phyloP scores from a whole-genome alignment of 495 filamentous ascomycete species.

The Niebla homalea region DNA sequence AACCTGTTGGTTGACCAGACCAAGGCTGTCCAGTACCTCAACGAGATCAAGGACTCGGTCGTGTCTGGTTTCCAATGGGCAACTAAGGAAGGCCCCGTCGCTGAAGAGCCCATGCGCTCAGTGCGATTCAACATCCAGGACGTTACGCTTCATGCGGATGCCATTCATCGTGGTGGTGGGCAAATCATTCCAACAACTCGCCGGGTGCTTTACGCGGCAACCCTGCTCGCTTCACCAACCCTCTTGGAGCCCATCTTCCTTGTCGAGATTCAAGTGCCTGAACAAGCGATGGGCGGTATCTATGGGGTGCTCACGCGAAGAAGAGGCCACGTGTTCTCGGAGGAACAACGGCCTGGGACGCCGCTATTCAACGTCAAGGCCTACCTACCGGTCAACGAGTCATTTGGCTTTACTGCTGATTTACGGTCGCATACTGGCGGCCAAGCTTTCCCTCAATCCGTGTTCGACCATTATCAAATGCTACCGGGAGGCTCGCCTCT shows the following conservation, averaged over 20 bases:
- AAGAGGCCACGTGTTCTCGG: conserved; percentile 96
- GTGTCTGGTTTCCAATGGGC: conserved; percentile 99
- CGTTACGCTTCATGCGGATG: conserved; percentile 99
- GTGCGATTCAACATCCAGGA: conserved; percentile 98
- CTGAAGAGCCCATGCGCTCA: conserved; percentile 94
- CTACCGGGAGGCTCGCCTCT: conserved; percentile 89
- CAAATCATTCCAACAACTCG: conserved; percentile 97
- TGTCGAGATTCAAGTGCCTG: conserved; percentile 97
- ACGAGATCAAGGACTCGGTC: conserved; percentile 99
- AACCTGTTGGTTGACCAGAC: conserved; percentile 99
- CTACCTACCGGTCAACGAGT: conserved; percentile 98
- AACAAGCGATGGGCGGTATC: conserved; percentile 98
- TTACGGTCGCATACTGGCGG: conserved; percentile 85
- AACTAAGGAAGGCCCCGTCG: conserved; percentile 90
- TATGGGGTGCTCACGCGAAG: conserved; percentile 98
- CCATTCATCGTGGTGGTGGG: conserved; percentile 98
- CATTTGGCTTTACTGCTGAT: conserved; percentile 98
- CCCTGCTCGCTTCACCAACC: conserved; percentile 79
- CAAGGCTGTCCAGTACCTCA: conserved; percentile 99
- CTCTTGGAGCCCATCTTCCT: conserved; percentile 96
- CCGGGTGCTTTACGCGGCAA: conserved; percentile 89
- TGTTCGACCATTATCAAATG: conserved; percentile 97
- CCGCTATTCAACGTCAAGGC: conserved; percentile 99
- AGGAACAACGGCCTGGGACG: conserved; percentile 96
- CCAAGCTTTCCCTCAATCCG: conserved; percentile 96